phyloP scores from a whole-genome alignment of 148 eudicot species.

The Fagopyrum tataricum region DNA sequence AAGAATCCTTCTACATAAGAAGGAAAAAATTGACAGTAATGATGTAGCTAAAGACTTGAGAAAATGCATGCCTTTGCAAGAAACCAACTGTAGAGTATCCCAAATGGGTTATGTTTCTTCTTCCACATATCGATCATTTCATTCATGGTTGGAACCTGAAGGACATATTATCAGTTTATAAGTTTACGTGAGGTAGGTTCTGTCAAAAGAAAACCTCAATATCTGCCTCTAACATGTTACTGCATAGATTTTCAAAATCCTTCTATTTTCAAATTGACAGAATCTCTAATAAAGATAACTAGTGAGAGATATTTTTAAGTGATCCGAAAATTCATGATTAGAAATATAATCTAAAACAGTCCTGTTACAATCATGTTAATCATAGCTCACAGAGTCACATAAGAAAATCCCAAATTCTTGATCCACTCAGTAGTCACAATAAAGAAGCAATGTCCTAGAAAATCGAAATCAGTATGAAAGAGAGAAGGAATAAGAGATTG shows the following conservation, averaged over 20 bases:
- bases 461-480: neutral
- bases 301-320: slow-evolving; percentile 1
- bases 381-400: neutral
- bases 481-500: neutral
- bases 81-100: slow-evolving; percentile 92
- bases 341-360: neutral
- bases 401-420: neutral
- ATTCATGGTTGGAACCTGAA: slow-evolving; percentile 71
- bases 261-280: neutral
- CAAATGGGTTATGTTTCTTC: slow-evolving; percentile 80
- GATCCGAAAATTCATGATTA: neutral
- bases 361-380: neutral
- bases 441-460: neutral
- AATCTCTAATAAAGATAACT: neutral
- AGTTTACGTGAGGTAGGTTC: neutral
- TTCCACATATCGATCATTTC: slow-evolving; percentile 96
- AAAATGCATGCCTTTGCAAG: slow-evolving; percentile 75
- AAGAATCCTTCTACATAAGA: neutral
- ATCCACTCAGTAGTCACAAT: neutral
- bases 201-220: neutral
- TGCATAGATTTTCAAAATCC: neutral
- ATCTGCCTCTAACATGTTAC: neutral
- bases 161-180: neutral
- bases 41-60: neutral
- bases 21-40: neutral